Evolutionary conservation across 352 stramenopile species (phyloP).

Genomic region (Blastocystis hominis): DNA sequence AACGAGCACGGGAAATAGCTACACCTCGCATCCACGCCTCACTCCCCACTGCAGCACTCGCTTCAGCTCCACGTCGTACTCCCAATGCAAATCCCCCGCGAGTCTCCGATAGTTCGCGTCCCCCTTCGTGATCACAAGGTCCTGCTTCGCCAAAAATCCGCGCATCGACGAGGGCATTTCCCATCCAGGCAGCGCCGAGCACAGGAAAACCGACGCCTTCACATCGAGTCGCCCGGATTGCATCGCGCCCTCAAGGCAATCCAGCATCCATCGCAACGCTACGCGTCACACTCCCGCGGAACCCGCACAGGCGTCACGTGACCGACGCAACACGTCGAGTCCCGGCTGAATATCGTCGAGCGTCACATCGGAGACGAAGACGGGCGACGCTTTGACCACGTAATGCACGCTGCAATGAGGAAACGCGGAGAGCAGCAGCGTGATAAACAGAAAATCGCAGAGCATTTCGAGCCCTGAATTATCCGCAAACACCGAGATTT

Average conservation of each 20-base stretch:
- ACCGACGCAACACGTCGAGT: conserved; percentile 59
- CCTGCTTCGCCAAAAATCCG: neutral
- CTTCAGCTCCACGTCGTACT: conserved; percentile 70
- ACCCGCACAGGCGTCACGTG: neutral
- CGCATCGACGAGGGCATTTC: conserved; percentile 5
- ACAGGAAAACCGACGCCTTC: neutral
- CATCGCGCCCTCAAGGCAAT: neutral
- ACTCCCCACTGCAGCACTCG: conserved; percentile 71
- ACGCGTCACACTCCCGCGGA: neutral
- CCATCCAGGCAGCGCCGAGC: conserved; percentile 11
- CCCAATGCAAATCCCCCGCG: conserved; percentile 82
- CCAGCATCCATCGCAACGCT: neutral
- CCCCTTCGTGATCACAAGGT: conserved; percentile 86
- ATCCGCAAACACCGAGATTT: conserved; percentile 13
- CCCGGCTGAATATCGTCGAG: conserved; percentile 67
- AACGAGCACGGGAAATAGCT: conserved; percentile 30
- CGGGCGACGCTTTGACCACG: conserved; percentile 69
- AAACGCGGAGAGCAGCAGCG: neutral
- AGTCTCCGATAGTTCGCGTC: conserved; percentile 92
- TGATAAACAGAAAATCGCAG: conserved; percentile 18
- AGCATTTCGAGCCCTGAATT: conserved; percentile 35
- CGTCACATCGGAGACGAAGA: conserved; percentile 73
- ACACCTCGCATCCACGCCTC: neutral
- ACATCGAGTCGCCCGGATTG: neutral
- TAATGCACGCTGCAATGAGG: conserved; percentile 64